Percentiles rank a stretch among this genome's conserved stretches.
Conservation (phyloP, 768 basidiomycete species). For the Chiua virens region DNA sequence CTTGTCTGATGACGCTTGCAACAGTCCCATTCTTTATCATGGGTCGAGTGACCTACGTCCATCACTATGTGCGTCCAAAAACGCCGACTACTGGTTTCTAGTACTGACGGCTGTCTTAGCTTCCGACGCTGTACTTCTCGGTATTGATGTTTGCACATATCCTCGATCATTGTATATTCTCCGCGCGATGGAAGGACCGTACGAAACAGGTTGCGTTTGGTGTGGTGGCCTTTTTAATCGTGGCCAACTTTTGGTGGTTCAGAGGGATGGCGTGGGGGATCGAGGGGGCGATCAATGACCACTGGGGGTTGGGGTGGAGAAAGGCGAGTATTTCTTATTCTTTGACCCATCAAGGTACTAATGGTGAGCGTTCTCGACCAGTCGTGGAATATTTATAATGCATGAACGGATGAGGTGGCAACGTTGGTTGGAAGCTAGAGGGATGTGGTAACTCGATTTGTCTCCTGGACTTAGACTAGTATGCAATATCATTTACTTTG, state of each 20-base stretch:
- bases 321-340: constrained; percentile 38
- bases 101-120: constrained; percentile 39
- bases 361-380: constrained; percentile 5
- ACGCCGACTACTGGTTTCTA: background rate
- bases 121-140: constrained; percentile 96
- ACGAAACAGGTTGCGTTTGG: constrained; percentile 77
- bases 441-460: background rate
- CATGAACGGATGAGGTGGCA: constrained; percentile 5
- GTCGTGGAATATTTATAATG: constrained; percentile 34
- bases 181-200: constrained; percentile 57
- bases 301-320: constrained; percentile 82
- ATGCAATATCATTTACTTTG: background rate
- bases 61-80: constrained; percentile 78
- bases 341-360: background rate
- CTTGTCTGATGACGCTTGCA: background rate
- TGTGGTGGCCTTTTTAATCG: constrained; percentile 53
- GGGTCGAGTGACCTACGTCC: constrained; percentile 95
- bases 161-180: constrained; percentile 92
- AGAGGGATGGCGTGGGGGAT: constrained; percentile 87
- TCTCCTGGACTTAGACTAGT: background rate
- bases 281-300: constrained; percentile 79
- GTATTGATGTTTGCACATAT: constrained; percentile 90
- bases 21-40: constrained; percentile 96
- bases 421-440: no score
- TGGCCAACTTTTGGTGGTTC: constrained; percentile 96